Percentiles rank a stretch among this genome's conserved stretches.
Conservation (phyloP, 371 early-diverging fungal species). For the Actinomortierella ambigua region DNA sequence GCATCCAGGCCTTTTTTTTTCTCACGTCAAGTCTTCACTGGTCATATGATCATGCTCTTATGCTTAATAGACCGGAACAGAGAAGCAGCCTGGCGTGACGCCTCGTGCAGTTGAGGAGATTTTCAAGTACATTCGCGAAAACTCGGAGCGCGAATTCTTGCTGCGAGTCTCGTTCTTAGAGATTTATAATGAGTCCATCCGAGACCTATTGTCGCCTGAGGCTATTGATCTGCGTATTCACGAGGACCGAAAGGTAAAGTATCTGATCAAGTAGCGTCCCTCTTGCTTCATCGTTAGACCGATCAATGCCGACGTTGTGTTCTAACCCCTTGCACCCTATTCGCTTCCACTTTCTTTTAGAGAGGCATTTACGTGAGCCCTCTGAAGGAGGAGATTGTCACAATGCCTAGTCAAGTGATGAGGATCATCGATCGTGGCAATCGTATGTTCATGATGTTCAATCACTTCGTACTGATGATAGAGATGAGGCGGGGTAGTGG, state of each 20-base stretch:
- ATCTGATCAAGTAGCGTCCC: background rate
- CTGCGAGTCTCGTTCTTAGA: slow-evolving; percentile 94
- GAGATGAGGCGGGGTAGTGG: no score
- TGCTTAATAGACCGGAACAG: slow-evolving; percentile 68
- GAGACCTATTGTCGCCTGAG: slow-evolving; percentile 80
- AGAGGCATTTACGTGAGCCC: slow-evolving; percentile 88
- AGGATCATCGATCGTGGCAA: slow-evolving; percentile 82
- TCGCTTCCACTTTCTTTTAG: slow-evolving; percentile 42
- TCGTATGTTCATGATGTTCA: slow-evolving; percentile 47
- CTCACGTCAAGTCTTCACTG: no score
- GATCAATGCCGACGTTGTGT: slow-evolving; percentile 24
- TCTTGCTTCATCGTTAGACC: slow-evolving; percentile 23
- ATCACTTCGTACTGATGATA: no score
- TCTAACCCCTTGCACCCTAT: slow-evolving; percentile 1
- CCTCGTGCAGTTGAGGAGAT: slow-evolving; percentile 85
- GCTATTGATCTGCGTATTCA: slow-evolving; percentile 81
- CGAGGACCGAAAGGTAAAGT: slow-evolving; percentile 68
- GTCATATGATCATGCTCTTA: no score
- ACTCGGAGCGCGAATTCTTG: slow-evolving; percentile 73
- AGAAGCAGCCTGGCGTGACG: slow-evolving; percentile 79
- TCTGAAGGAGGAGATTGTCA: slow-evolving; percentile 88
- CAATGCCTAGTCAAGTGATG: slow-evolving; percentile 80
- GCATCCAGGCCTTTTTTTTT: background rate
- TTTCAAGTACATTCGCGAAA: slow-evolving; percentile 72
- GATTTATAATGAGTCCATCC: slow-evolving; percentile 94